Evolutionary conservation across 2,329 filamentous ascomycete species (phyloP).

Genomic region (Colletotrichum tabaci): DNA sequence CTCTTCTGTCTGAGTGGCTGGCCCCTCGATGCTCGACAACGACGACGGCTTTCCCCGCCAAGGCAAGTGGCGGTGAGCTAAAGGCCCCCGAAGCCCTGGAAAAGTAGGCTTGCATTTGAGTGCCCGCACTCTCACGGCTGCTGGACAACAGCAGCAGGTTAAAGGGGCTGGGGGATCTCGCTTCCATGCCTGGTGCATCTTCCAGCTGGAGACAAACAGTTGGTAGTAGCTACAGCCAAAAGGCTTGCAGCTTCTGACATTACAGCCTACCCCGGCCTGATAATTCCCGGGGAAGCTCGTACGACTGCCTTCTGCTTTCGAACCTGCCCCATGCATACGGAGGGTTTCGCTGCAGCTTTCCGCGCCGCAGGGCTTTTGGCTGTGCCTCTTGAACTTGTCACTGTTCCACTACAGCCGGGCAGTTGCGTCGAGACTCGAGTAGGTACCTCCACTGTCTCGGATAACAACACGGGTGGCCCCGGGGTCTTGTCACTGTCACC

Average conservation of each 20-base stretch:
- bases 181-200: constrained; percentile 30
- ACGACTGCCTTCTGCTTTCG: constrained; percentile 37
- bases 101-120: constrained; percentile 19
- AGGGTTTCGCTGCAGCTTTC: constrained; percentile 17
- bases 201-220: constrained; percentile 12
- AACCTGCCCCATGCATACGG: constrained; percentile 1
- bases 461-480: neutral
- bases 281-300: constrained; percentile 23
- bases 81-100: constrained; percentile 26
- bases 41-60: constrained; percentile 30
- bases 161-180: constrained; percentile 30
- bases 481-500: no score
- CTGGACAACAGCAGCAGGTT: constrained; percentile 19
- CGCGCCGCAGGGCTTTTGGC: constrained; percentile 3
- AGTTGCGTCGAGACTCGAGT: neutral
- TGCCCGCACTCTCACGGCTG: constrained; percentile 12
- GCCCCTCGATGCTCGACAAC: constrained; percentile 15
- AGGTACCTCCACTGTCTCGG: neutral
- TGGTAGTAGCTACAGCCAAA: neutral
- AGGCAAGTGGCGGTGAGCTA: constrained; percentile 42
- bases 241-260: no score
- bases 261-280: constrained; percentile 13
- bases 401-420: constrained; percentile 16
- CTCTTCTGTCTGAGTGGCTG: constrained; percentile 1
- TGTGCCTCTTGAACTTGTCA: neutral